Evolutionary conservation across 2,329 filamentous ascomycete genomes (phyloP), one percentile per base, ranked within the genome.

Genomic region (Verticillium albo-atrum): DNA sequence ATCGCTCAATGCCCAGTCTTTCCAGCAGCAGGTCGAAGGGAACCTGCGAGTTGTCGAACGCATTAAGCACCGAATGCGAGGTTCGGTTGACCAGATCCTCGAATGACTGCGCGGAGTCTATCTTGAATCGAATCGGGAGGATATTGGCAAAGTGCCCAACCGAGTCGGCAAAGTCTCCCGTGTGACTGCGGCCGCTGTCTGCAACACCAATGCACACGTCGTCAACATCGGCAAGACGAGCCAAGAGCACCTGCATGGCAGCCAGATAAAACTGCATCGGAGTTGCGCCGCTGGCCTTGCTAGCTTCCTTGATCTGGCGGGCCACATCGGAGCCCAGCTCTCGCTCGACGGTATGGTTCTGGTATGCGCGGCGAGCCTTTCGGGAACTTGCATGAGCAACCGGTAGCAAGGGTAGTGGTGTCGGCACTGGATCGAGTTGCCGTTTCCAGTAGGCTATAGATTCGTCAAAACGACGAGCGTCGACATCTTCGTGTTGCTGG

Each of bases 21-120:
- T 76, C 67, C 0, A 82, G 68, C 0, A 83, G 63, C 1, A 77
- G 66, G 57, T 82, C 74, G 57, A 82, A 79, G 0, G 81, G 81
- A 2, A 82, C 60, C 0, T 63, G 60, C 0, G 79, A 77, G 58
- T 80, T 68, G 0, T 61, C 63, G 0, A 81, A 66, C 1, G 74
- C 77, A 9, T 60, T 55, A 28, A 60, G 72, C 70, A 9, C 67
- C 64, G 54, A 65, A 70, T 67, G 56, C 1, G 70, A 63, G 1
- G 70, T 61, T 54, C 59, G 50, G 28, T 60, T 52, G 6, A 64
- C 9, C 4, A 69, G 59, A 4, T 67, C 62, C 4, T 60, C 54
- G 51, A 74, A 72, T 10, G 63, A 63, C 20, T 65, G 56, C 51
- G 56, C 63, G 6, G 56, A 42, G 10, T 32, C 54, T 17, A 60